Evolutionary conservation across 805 yeast genomes (phyloP).

Genomic region (Candida pseudofarinosa): DNA sequence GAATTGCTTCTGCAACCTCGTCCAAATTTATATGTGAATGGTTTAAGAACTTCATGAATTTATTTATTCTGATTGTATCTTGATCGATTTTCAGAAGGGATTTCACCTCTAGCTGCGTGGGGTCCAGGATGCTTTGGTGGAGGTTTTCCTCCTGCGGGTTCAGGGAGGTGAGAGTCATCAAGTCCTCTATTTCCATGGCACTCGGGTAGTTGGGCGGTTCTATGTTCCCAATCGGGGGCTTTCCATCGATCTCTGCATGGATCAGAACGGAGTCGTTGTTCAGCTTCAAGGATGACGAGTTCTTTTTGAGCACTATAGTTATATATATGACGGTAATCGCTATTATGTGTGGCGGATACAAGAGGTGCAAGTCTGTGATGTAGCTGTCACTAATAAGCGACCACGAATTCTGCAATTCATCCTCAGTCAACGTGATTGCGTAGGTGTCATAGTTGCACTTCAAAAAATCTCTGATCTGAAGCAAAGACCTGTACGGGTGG

Average conservation of each 20-base stretch:
- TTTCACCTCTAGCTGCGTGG: conserved; percentile 1
- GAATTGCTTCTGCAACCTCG: conserved; percentile 76
- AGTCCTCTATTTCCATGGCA: conserved; percentile 35
- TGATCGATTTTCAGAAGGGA: conserved; percentile 23
- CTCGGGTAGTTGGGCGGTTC: conserved; percentile 15
- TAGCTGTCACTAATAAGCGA: conserved; percentile 85
- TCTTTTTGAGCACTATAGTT: conserved; percentile 56
- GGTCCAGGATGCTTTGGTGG: conserved; percentile 2
- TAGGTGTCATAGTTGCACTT: conserved; percentile 21
- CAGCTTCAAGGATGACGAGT: conserved; percentile 14
- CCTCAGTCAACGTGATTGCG: conserved; percentile 43
- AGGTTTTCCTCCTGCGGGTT: not conserved
- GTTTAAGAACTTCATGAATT: conserved; percentile 64
- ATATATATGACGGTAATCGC: conserved; percentile 81
- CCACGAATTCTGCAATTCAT: conserved; percentile 85
- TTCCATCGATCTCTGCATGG: conserved; percentile 1
- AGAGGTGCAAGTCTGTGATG: conserved; percentile 77
- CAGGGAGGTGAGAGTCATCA: conserved; percentile 20
- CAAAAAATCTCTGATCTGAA: conserved; percentile 47
- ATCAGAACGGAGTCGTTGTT: conserved; percentile 9
- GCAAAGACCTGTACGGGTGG: conserved; percentile 67
- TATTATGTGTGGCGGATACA: conserved; percentile 85
- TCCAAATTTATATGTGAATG: conserved; percentile 72
- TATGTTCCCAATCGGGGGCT: not conserved
- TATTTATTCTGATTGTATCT: conserved; percentile 46